phyloP scores from a whole-genome alignment of 106 monocot genomes.

The Triglochin maritima region DNA sequence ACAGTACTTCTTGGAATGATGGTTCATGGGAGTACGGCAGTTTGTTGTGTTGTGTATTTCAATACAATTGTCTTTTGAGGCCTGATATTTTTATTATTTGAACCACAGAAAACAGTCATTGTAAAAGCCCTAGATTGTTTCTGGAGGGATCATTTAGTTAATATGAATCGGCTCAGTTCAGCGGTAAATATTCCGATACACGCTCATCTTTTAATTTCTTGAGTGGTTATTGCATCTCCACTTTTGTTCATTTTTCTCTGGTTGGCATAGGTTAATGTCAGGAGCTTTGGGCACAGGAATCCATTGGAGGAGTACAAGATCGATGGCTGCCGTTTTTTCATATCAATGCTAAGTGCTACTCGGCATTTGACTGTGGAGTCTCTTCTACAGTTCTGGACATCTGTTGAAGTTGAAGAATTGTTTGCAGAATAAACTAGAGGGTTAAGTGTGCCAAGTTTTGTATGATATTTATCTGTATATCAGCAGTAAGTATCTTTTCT shows the following conservation, averaged over 20 bases:
- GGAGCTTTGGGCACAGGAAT: constrained; percentile 98
- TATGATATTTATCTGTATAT: no score
- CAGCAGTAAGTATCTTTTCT: no score
- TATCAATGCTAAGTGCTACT: constrained; percentile 97
- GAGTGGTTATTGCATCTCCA: not conserved
- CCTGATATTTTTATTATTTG: no score
- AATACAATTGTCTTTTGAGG: not conserved
- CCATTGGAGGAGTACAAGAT: constrained; percentile 99
- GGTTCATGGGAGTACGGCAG: no score
- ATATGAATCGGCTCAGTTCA: constrained; percentile 98
- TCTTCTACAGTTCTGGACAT: constrained; percentile 80
- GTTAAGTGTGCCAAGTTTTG: no score
- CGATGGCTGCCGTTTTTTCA: constrained; percentile 98
- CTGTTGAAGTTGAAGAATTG: constrained; percentile 45
- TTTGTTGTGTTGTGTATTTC: not conserved
- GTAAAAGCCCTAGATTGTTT: constrained; percentile 80
- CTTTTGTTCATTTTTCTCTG: not conserved
- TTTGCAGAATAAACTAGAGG: constrained; percentile 1
- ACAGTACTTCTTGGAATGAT: no score
- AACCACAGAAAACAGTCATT: constrained; percentile 65
- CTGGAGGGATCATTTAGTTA: constrained; percentile 94
- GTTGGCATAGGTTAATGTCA: constrained; percentile 69
- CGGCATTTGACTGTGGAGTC: constrained; percentile 76
- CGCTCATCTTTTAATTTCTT: no score
- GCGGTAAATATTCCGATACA: constrained; percentile 33